Evolutionary conservation across 2,329 filamentous ascomycete genomes (phyloP).

Genomic region (Aspergillus uvarum): DNA sequence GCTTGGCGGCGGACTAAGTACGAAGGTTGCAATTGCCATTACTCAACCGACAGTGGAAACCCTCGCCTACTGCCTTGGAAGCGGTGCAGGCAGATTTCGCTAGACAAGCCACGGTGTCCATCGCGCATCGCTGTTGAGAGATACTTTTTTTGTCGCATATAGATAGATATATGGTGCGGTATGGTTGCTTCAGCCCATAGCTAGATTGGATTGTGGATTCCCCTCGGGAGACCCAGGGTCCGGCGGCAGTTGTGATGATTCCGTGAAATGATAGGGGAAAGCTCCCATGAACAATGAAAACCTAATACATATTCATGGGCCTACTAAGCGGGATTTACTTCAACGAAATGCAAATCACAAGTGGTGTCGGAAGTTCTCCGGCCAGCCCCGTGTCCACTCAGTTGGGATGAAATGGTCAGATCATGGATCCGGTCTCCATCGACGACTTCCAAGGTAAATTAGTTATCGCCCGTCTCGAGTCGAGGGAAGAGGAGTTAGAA

Average conservation of each 20-base stretch:
- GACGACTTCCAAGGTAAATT: background rate
- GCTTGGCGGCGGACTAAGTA: background rate
- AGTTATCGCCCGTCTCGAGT: slow-evolving; percentile 1
- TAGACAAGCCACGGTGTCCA: background rate
- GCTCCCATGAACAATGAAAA: background rate
- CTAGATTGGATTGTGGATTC: background rate
- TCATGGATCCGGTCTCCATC: background rate
- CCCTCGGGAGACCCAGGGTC: background rate
- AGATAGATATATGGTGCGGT: background rate
- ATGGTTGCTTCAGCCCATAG: background rate
- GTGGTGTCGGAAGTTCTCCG: slow-evolving; percentile 1
- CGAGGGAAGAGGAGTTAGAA: slow-evolving; percentile 1
- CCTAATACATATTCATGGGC: background rate
- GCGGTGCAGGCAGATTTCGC: background rate
- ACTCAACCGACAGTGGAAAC: background rate
- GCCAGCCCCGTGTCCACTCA: background rate
- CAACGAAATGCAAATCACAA: background rate
- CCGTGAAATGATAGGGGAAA: background rate
- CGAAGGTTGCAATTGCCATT: background rate
- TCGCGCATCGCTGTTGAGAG: background rate
- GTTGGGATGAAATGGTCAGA: background rate
- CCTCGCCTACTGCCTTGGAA: background rate
- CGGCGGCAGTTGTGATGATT: background rate
- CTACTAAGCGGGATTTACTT: background rate
- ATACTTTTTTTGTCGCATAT: background rate